These are phyloP conservation scores for Pistacia integerrima DNA, from an alignment of 345 rosid species.

Conservation along the genomic window DNA sequence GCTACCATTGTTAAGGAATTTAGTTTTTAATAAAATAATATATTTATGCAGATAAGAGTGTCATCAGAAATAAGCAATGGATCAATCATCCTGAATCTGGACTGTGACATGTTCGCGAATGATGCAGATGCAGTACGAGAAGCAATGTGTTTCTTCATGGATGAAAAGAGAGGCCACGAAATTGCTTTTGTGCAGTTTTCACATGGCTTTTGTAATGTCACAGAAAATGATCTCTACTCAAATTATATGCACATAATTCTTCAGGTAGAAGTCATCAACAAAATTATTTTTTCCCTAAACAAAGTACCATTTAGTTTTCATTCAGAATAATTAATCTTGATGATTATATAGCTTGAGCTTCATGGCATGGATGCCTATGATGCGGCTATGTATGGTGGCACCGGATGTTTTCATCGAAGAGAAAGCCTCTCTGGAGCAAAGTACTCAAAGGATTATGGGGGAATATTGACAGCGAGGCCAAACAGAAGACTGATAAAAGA, in stretches of 20 bases:
- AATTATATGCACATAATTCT: conserved; percentile 3
- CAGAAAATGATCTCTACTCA: conserved; percentile 38
- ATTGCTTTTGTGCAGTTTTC: conserved; percentile 64
- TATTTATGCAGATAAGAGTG: conserved; percentile 43
- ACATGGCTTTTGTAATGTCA: conserved; percentile 42
- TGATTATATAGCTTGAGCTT: conserved; percentile 30
- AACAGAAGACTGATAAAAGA: not conserved
- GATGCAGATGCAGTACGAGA: conserved; percentile 40
- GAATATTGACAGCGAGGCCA: no score
- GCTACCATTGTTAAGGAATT: no score
- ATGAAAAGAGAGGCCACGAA: conserved; percentile 40
- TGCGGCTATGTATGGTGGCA: conserved; percentile 31
- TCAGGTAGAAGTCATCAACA: conserved; percentile 18
- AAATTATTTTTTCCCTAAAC: no score
- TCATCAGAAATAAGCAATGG: conserved; percentile 50
- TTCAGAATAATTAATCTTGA: not conserved
- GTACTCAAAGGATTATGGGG: conserved; percentile 2
- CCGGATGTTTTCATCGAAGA: conserved; percentile 43
- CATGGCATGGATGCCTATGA: conserved; percentile 33
- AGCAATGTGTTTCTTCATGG: conserved; percentile 55
- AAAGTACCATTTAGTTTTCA: no score
- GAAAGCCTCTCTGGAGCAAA: conserved; percentile 34
- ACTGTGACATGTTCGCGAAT: conserved; percentile 59
- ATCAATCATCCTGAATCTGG: conserved; percentile 38
- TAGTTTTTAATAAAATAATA: no score